These are phyloP conservation scores for Mycogone perniciosa DNA, from an alignment of 2,329 filamentous ascomycete genomes.

Conservation along the genomic window DNA sequence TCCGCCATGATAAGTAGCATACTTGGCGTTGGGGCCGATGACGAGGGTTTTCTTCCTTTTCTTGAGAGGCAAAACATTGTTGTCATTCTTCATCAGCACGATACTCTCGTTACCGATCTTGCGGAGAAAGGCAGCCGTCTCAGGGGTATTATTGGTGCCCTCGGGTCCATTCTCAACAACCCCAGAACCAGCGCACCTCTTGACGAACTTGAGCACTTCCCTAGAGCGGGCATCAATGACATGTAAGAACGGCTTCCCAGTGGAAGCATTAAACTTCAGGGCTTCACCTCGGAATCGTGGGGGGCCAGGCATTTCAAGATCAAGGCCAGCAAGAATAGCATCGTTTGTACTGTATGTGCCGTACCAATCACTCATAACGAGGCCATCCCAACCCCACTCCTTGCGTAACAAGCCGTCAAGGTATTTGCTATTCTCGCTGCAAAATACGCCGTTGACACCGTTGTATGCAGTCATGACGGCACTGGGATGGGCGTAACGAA, in stretches of 20 bases:
- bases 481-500: constrained; percentile 44
- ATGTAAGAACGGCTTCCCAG: constrained; percentile 50
- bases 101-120: constrained; percentile 62
- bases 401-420: constrained; percentile 45
- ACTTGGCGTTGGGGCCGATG: constrained; percentile 52
- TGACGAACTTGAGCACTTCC: constrained; percentile 53
- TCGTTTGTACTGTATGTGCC: constrained; percentile 50
- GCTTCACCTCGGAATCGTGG: constrained; percentile 44
- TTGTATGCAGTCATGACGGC: constrained; percentile 57
- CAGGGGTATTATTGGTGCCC: constrained; percentile 48
- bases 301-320: constrained; percentile 56
- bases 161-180: constrained; percentile 51
- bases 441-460: constrained; percentile 50
- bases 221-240: constrained; percentile 53
- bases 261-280: constrained; percentile 46
- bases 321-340: constrained; percentile 44
- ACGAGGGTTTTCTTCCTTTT: constrained; percentile 55
- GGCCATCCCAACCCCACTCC: constrained; percentile 53
- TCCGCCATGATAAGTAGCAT: constrained; percentile 54
- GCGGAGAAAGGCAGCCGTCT: constrained; percentile 58
- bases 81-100: constrained; percentile 68
- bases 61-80: constrained; percentile 54
- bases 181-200: constrained; percentile 46
- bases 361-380: constrained; percentile 56
- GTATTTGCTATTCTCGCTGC: constrained; percentile 47